Conservation (phyloP, 768 basidiomycete genomes). For the Tricholoma sp. region DNA sequence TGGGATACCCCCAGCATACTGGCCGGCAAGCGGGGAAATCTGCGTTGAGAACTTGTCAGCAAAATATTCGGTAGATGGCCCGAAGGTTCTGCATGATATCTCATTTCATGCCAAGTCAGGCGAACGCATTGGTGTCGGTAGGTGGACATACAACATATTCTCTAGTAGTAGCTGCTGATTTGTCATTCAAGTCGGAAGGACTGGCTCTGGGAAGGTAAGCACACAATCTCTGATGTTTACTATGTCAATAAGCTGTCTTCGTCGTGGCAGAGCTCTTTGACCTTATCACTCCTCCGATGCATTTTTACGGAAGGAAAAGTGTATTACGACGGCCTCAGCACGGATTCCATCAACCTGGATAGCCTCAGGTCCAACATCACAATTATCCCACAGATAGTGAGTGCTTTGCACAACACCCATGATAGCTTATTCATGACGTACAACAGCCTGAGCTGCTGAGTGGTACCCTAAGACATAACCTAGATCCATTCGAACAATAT, state of each 20-base stretch:
- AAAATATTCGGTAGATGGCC: constrained; percentile 47
- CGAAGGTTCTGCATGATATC: constrained; percentile 50
- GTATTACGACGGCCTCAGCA: constrained; percentile 49
- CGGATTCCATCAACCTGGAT: constrained; percentile 47
- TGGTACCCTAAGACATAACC: constrained; percentile 58
- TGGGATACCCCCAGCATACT: constrained; percentile 57
- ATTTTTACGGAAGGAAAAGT: constrained; percentile 55
- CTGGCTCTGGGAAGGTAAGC: constrained; percentile 40
- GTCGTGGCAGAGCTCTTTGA: constrained; percentile 43
- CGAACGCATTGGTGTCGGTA: constrained; percentile 50
- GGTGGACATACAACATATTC: not conserved
- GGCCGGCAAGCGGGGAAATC: constrained; percentile 58
- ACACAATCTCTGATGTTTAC: not conserved
- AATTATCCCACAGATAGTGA: constrained; percentile 48
- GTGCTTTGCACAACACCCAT: constrained; percentile 8
- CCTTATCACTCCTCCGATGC: constrained; percentile 51
- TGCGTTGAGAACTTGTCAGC: constrained; percentile 50
- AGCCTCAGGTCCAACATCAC: constrained; percentile 53
- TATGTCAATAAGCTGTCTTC: not conserved
- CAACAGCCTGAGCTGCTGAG: constrained; percentile 46
- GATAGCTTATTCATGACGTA: not conserved
- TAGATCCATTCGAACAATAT: constrained; percentile 63
- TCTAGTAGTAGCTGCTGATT: not conserved
- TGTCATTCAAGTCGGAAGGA: constrained; percentile 31
- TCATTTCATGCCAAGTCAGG: constrained; percentile 52